Percentiles rank a stretch among this genome's conserved stretches.
Conservation (phyloP, 2,329 filamentous ascomycete species). For the Ceratocystis alfenasii region DNA sequence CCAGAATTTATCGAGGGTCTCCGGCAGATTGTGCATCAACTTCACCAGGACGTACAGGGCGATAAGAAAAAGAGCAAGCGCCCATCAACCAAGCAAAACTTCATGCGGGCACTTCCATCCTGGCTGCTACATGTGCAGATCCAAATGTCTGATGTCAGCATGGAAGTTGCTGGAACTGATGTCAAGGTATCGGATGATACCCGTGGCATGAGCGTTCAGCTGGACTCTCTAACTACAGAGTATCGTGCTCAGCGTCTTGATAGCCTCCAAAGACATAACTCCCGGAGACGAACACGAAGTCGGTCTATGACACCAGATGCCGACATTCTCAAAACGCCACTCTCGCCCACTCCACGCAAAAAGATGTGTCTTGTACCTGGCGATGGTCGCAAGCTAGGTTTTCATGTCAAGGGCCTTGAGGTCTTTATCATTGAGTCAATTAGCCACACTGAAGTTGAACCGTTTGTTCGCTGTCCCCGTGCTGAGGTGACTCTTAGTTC, state of each 20-base stretch:
- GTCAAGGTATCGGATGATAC: slow-evolving; percentile 68
- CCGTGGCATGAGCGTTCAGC: slow-evolving; percentile 70
- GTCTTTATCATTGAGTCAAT: slow-evolving; percentile 80
- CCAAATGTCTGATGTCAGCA: slow-evolving; percentile 76
- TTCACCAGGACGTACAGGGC: slow-evolving; percentile 55
- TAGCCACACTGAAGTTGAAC: slow-evolving; percentile 71
- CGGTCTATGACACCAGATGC: slow-evolving; percentile 59
- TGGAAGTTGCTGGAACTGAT: slow-evolving; percentile 85
- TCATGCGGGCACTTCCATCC: slow-evolving; percentile 63
- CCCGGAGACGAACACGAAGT: slow-evolving; percentile 62
- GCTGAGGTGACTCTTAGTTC: slow-evolving; percentile 82
- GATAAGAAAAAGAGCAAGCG: slow-evolving; percentile 33
- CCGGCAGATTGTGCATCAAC: slow-evolving; percentile 77
- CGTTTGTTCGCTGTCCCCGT: slow-evolving; percentile 73
- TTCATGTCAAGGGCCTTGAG: slow-evolving; percentile 75
- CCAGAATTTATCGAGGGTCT: slow-evolving; percentile 88
- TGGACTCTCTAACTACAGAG: slow-evolving; percentile 78
- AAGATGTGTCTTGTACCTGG: slow-evolving; percentile 46
- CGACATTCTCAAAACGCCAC: slow-evolving; percentile 39
- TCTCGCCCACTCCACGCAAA: slow-evolving; percentile 28
- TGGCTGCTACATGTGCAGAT: slow-evolving; percentile 80
- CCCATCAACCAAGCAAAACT: slow-evolving; percentile 45
- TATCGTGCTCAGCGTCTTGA: slow-evolving; percentile 75
- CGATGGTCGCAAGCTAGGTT: slow-evolving; percentile 69
- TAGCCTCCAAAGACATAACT: slow-evolving; percentile 43